Percentiles rank a stretch among this genome's conserved stretches.
Evolutionary conservation across 805 yeast species (phyloP).

Genomic region (Candida sphagnicola): DNA sequence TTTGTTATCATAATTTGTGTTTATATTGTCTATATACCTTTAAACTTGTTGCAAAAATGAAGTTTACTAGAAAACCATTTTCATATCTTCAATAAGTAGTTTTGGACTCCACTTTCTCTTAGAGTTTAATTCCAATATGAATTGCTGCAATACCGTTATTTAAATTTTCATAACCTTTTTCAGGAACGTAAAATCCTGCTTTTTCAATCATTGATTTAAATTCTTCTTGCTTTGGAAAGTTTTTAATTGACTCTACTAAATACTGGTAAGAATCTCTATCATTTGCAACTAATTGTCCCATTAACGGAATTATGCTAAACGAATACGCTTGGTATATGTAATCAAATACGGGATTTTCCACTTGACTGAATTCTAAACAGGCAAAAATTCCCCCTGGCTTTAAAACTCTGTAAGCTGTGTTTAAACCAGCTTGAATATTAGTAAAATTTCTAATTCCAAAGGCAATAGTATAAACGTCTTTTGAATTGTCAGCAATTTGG

Average conservation of each 20-base stretch:
- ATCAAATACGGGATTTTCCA: slow-evolving; percentile 73
- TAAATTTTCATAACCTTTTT: slow-evolving; percentile 88
- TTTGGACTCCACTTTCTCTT: too few species aligned
- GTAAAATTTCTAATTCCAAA: slow-evolving; percentile 98
- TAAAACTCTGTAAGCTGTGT: slow-evolving; percentile 93
- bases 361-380: slow-evolving; percentile 92
- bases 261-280: slow-evolving; percentile 96
- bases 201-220: slow-evolving; percentile 88
- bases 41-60: too few species aligned
- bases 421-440: slow-evolving; percentile 85
- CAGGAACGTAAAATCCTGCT: slow-evolving; percentile 87
- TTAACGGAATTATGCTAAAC: slow-evolving; percentile 78
- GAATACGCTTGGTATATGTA: slow-evolving; percentile 84
- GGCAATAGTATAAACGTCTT: slow-evolving; percentile 94
- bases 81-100: too few species aligned
- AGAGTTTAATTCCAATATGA: slow-evolving; percentile 90
- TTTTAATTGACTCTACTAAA: slow-evolving; percentile 88
- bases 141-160: slow-evolving; percentile 95
- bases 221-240: slow-evolving; percentile 88
- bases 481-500: slow-evolving; percentile 76
- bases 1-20: too few species aligned
- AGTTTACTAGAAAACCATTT: too few species aligned
- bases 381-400: slow-evolving; percentile 98
- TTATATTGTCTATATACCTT: too few species aligned
- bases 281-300: slow-evolving; percentile 94